phyloP scores from a whole-genome alignment of 2,329 filamentous ascomycete genomes.

The Diaporthe aspalathi region DNA sequence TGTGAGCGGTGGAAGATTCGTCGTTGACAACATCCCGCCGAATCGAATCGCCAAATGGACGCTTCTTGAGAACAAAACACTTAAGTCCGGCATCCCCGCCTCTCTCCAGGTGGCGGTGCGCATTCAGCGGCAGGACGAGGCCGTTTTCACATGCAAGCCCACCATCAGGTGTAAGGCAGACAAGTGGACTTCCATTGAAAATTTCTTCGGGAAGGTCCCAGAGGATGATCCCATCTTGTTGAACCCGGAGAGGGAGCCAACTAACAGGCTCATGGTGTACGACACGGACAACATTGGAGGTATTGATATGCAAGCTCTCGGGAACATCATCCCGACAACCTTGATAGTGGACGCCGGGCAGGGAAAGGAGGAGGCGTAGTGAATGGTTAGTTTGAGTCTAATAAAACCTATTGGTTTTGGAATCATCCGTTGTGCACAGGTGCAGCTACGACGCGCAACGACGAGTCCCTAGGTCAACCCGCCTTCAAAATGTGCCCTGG shows the following conservation, averaged over 20 bases:
- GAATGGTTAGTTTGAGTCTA: too few species aligned
- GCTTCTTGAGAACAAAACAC: conserved; percentile 43
- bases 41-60: conserved; percentile 44
- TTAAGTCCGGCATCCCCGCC: conserved; percentile 43
- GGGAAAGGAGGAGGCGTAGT: too few species aligned
- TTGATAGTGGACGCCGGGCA: too few species aligned
- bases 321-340: too few species aligned
- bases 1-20: conserved; percentile 42
- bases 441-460: too few species aligned
- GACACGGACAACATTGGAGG: conserved; percentile 40
- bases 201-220: conserved; percentile 43
- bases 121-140: conserved; percentile 43
- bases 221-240: conserved; percentile 41
- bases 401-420: too few species aligned
- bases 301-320: conserved; percentile 34
- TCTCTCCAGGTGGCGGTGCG: conserved; percentile 43
- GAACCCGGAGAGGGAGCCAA: conserved; percentile 37
- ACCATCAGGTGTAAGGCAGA: conserved; percentile 46
- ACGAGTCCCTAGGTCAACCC: too few species aligned
- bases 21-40: conserved; percentile 40
- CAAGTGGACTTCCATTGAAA: conserved; percentile 36
- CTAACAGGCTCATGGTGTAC: conserved; percentile 32
- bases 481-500: too few species aligned
- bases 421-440: too few species aligned
- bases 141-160: conserved; percentile 46